A percentile compares a stretch with the other conserved stretches of the same genome.
These are phyloP conservation scores for Hippophae tibetana DNA, from an alignment of 306 rosid genomes.

Conservation along the genomic window DNA sequence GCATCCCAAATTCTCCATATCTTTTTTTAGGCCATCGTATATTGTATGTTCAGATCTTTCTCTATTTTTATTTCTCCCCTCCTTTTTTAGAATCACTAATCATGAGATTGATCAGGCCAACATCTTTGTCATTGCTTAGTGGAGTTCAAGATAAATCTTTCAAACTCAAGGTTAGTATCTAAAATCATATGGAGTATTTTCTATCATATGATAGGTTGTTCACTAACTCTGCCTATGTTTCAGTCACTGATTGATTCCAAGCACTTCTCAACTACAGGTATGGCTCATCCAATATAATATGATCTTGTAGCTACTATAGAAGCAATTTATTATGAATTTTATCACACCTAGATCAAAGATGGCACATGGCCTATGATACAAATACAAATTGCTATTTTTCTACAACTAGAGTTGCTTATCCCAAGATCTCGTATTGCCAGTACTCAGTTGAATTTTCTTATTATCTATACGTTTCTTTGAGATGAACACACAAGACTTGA, in stretches of 20 bases:
- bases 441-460: too few relatives aligned
- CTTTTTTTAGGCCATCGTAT: not conserved
- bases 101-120: constrained; percentile 50
- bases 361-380: too few relatives aligned
- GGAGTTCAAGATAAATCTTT: constrained; percentile 39
- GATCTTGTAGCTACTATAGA: too few relatives aligned
- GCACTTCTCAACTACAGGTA: constrained; percentile 79
- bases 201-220: constrained; percentile 12
- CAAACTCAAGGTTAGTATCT: constrained; percentile 51
- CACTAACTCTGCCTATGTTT: constrained; percentile 31
- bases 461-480: too few relatives aligned
- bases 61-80: not conserved
- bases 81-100: constrained; percentile 24
- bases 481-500: too few relatives aligned
- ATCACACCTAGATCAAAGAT: too few relatives aligned
- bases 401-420: too few relatives aligned
- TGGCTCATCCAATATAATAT: constrained; percentile 4
- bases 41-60: constrained; percentile 5
- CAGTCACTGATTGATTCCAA: constrained; percentile 51
- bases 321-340: too few relatives aligned
- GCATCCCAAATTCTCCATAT: not conserved
- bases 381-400: too few relatives aligned
- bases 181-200: constrained; percentile 11
- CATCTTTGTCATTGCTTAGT: constrained; percentile 30
- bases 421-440: too few relatives aligned